Evolutionary conservation across 805 yeast species (phyloP), one percentile per base, ranked within the genome.

Genomic region (Barnettozyma siamensis): DNA sequence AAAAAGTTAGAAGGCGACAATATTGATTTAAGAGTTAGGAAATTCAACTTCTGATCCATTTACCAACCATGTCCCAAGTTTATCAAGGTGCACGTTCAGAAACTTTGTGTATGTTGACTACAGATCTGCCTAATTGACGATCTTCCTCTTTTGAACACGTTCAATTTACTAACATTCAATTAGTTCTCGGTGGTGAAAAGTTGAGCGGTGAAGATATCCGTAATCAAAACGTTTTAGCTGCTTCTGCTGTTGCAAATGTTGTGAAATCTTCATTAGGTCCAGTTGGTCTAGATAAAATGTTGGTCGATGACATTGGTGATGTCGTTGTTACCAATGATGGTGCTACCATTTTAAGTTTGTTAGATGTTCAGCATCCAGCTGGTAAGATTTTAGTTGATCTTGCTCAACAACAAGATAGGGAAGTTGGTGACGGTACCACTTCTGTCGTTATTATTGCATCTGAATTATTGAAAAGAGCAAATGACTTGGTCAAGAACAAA

Each of bases 281-380:
- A 8, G 98, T 93, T 28, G 99, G 99, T 21, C 73, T 93, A 40
- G 99, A 93, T 68, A 93, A 93, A 69, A 93, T 93, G 96, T 74
- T 93, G 36, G 99, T 93, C 31, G 99, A 93, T 65, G 99, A 93
- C 58, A 94, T 93, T 65, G 99, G 99, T 49, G 99, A 94, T 66
- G 97, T 93, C 35, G 89, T 96, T 6, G 97, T 93, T 38, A 93
- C 99, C 35, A 93, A 93, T 65, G 99, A 93, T 65, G 99, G 99
- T 51, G 99, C 99, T 45, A 93, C 99, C 5, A 93, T 93, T 55
- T 70, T 93, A 49, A 75, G 88, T 9, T 66, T 94, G 40, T 70
- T 93, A 50, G 99, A 93, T 60, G 98, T 93, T 38, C 96, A 93
- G 66, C 99, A 93, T 63, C 99, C 99, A 28, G 99, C 99, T 1